Percentiles rank a stretch among this genome's conserved stretches.
phyloP scores from a whole-genome alignment of 116 monocot species.

The Trichopus zeylanicus region DNA sequence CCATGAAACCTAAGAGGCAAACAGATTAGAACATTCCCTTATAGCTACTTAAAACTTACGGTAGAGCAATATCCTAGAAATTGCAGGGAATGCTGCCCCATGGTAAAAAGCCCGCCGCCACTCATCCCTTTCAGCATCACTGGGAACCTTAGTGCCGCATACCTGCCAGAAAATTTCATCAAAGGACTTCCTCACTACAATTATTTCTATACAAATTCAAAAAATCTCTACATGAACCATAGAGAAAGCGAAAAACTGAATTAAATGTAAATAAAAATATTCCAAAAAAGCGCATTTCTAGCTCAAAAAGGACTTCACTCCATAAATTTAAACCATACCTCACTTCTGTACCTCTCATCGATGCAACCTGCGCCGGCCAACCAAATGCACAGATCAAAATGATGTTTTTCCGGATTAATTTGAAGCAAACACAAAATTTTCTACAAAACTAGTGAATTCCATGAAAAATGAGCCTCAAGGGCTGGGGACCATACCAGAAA shows the following conservation, averaged over 20 bases:
- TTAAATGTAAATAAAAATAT: background rate
- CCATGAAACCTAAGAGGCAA: background rate
- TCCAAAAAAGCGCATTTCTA: no score
- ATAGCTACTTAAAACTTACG: conserved; percentile 26
- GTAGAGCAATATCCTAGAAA: conserved; percentile 59
- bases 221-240: background rate
- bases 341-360: conserved; percentile 28
- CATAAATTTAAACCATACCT: conserved; percentile 26
- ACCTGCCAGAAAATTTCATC: conserved; percentile 23
- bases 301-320: background rate
- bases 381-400: background rate
- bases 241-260: no score
- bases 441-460: background rate
- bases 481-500: conserved; percentile 27
- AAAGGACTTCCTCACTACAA: background rate
- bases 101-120: conserved; percentile 56
- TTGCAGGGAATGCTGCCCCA: conserved; percentile 67
- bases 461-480: background rate
- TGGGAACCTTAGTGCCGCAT: conserved; percentile 16
- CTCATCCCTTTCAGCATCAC: conserved; percentile 30
- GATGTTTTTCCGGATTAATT: background rate
- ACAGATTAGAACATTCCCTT: background rate
- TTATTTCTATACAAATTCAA: background rate
- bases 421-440: background rate
- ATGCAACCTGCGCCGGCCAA: conserved; percentile 38